Conservation (phyloP, 2,329 filamentous ascomycete species). For the Aureobasidium zeae region DNA sequence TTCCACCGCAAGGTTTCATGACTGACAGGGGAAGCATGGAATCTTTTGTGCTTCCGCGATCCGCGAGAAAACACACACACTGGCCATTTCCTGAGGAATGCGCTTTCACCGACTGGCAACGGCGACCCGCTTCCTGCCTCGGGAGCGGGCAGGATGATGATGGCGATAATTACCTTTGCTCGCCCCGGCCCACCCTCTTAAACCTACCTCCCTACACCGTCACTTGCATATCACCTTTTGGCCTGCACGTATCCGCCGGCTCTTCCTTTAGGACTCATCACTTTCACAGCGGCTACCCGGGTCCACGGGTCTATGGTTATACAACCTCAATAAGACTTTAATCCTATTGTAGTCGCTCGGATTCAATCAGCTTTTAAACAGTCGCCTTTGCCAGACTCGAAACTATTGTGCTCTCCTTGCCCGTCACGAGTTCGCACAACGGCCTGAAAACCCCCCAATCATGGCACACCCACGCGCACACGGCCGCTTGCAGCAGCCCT, state of each 20-base stretch:
- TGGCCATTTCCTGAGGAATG: conserved; percentile 13
- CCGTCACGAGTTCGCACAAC: conserved; percentile 3
- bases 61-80: conserved; percentile 11
- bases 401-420: conserved; percentile 13
- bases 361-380: conserved; percentile 9
- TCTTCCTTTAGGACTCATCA: conserved; percentile 3
- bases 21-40: conserved; percentile 15
- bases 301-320: conserved; percentile 7
- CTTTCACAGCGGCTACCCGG: conserved; percentile 11
- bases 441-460: neutral
- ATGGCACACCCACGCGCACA: conserved; percentile 13
- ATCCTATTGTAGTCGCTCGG: conserved; percentile 14
- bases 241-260: conserved; percentile 4
- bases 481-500: conserved; percentile 18
- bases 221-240: conserved; percentile 4
- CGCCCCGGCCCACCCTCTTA: conserved; percentile 8
- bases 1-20: conserved; percentile 15
- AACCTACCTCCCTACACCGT: conserved; percentile 12
- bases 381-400: conserved; percentile 12
- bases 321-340: conserved; percentile 8
- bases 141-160: conserved; percentile 6
- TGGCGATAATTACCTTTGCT: conserved; percentile 6
- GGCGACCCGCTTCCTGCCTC: conserved; percentile 12
- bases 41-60: conserved; percentile 13
- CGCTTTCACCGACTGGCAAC: conserved; percentile 15